Percentiles rank a stretch among this genome's conserved stretches.
Conservation (phyloP, 2,329 filamentous ascomycete genomes). For the Zelopaecilomyces penicillatus region DNA sequence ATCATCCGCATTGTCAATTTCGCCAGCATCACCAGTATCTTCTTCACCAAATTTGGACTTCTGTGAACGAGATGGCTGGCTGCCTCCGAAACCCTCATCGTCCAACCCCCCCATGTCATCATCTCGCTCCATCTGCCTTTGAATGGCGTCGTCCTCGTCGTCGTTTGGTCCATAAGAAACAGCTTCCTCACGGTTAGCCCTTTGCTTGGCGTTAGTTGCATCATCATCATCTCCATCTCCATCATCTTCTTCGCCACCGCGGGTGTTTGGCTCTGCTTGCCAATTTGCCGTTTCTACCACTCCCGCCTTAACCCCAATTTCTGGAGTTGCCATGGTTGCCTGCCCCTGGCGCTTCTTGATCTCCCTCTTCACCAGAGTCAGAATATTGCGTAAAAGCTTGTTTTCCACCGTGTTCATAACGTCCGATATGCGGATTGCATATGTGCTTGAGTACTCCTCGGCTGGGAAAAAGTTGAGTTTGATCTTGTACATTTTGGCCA, state of each 20-base stretch:
- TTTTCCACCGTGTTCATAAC: constrained; percentile 73
- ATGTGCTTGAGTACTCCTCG: constrained; percentile 74
- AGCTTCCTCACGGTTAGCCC: constrained; percentile 68
- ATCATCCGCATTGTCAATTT: constrained; percentile 28
- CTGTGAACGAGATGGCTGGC: constrained; percentile 9
- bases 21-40: constrained; percentile 38
- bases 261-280: constrained; percentile 24
- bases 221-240: constrained; percentile 72
- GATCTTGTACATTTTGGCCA: constrained; percentile 81
- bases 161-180: constrained; percentile 89
- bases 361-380: constrained; percentile 64
- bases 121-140: constrained; percentile 52
- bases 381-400: constrained; percentile 65
- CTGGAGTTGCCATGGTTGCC: constrained; percentile 63
- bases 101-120: constrained; percentile 48
- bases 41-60: constrained; percentile 23
- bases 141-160: constrained; percentile 76
- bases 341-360: constrained; percentile 70
- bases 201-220: constrained; percentile 64
- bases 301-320: constrained; percentile 52
- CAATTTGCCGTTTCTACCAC: constrained; percentile 42
- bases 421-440: constrained; percentile 72
- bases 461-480: constrained; percentile 76
- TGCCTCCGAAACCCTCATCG: constrained; percentile 27
- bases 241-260: constrained; percentile 43